These are phyloP conservation scores for Aspergillus nanangensis DNA, from an alignment of 495 filamentous ascomycete species.

Conservation along the genomic window DNA sequence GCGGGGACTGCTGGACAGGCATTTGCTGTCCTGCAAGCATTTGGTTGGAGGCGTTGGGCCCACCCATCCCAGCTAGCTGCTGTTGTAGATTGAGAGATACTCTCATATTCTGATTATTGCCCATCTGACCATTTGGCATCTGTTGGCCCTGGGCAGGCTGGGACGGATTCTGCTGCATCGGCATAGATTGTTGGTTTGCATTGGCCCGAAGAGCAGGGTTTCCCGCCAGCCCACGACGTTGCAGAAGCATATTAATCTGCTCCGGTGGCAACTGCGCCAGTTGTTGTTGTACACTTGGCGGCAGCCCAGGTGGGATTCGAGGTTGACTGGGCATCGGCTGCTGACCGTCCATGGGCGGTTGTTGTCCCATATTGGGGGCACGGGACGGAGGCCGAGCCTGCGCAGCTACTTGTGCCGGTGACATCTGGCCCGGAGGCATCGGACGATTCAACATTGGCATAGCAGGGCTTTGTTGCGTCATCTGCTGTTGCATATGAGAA, in stretches of 20 bases:
- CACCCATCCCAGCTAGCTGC: slow-evolving; percentile 25
- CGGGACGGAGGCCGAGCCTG: slow-evolving; percentile 37
- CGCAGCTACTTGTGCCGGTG: slow-evolving; percentile 33
- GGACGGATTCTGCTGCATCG: slow-evolving; percentile 25
- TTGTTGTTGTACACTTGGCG: slow-evolving; percentile 32
- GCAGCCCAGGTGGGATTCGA: slow-evolving; percentile 30
- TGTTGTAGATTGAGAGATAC: slow-evolving; percentile 31
- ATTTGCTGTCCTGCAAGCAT: slow-evolving; percentile 33
- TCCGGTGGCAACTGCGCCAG: slow-evolving; percentile 29
- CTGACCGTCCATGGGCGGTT: slow-evolving; percentile 21
- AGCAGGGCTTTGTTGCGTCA: slow-evolving; percentile 46
- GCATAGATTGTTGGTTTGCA: slow-evolving; percentile 20
- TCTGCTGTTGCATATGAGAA: slow-evolving; percentile 33
- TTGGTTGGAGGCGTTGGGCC: slow-evolving; percentile 24
- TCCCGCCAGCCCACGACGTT: slow-evolving; percentile 22
- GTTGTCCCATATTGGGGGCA: slow-evolving; percentile 29
- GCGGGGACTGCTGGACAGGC: slow-evolving; percentile 30
- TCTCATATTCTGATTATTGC: slow-evolving; percentile 30
- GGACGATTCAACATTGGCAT: slow-evolving; percentile 60
- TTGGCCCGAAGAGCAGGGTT: slow-evolving; percentile 24
- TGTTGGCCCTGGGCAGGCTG: slow-evolving; percentile 35
- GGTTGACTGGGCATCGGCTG: slow-evolving; percentile 31
- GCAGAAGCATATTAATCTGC: slow-evolving; percentile 30
- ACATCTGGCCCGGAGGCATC: slow-evolving; percentile 45
- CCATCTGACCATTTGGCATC: slow-evolving; percentile 34